phyloP scores from a whole-genome alignment of 495 filamentous ascomycete species.

The Penicillium cosmopolitanum region DNA sequence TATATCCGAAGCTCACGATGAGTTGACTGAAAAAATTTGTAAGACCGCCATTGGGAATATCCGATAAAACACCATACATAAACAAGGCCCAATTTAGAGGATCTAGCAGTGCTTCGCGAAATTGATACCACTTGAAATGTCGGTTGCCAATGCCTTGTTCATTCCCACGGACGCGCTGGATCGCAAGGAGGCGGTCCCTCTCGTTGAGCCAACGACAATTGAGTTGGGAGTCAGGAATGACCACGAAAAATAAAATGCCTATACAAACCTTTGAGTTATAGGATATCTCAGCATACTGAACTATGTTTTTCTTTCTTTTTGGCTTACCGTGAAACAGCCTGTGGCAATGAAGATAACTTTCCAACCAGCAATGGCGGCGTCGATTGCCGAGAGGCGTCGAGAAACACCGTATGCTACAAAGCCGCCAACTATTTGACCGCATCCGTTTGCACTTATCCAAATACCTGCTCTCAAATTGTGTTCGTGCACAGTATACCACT shows the following conservation, averaged over 20 bases:
- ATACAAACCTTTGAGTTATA: conserved; percentile 25
- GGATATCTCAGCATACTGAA: background rate
- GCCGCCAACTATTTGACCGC: conserved; percentile 61
- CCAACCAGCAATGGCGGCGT: conserved; percentile 57
- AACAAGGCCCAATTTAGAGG: conserved; percentile 64
- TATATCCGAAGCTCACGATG: conserved; percentile 16
- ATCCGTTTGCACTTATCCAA: conserved; percentile 63
- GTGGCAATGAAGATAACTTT: conserved; percentile 67
- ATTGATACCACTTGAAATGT: conserved; percentile 62
- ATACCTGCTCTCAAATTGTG: conserved; percentile 54
- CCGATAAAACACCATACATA: conserved; percentile 56
- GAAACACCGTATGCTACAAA: conserved; percentile 64
- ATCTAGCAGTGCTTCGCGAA: conserved; percentile 56
- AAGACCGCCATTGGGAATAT: conserved; percentile 67
- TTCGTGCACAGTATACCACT: conserved; percentile 61
- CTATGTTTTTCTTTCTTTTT: background rate
- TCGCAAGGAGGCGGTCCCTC: conserved; percentile 57
- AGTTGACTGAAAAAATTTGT: conserved; percentile 69
- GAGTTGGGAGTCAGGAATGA: conserved; percentile 67
- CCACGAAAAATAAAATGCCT: conserved; percentile 58
- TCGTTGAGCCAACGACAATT: conserved; percentile 64
- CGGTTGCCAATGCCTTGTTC: conserved; percentile 68
- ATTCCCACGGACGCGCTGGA: conserved; percentile 61
- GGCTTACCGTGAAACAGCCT: conserved; percentile 55
- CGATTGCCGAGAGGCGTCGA: conserved; percentile 47